Percentiles rank a stretch among this genome's conserved stretches.
Conservation (phyloP, 2,329 filamentous ascomycete genomes). For the Hyphodiscus sp. region DNA sequence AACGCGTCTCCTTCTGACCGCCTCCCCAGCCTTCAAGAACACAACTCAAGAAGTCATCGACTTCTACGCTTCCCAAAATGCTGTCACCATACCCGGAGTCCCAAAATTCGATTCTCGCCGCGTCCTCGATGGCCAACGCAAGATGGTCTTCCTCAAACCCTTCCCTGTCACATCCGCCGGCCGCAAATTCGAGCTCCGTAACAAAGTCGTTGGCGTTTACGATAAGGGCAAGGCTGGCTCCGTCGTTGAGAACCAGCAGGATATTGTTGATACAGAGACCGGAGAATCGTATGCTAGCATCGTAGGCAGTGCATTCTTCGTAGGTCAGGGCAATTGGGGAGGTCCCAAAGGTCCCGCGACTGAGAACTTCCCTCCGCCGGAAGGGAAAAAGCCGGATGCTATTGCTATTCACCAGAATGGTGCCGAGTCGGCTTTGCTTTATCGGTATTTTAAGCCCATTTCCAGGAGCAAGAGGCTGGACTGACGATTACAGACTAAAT, state of each 20-base stretch:
- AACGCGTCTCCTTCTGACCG: conserved; percentile 3
- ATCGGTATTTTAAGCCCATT: conserved; percentile 41
- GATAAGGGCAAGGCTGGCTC: conserved; percentile 67
- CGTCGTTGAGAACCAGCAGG: conserved; percentile 60
- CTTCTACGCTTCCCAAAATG: conserved; percentile 55
- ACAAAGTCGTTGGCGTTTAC: conserved; percentile 62
- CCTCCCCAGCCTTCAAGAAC: conserved; percentile 53
- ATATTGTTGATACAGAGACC: conserved; percentile 53
- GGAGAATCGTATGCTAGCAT: conserved; percentile 56
- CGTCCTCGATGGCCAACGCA: conserved; percentile 62
- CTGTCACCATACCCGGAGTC: conserved; percentile 54
- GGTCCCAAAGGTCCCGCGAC: conserved; percentile 84
- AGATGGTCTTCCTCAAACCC: conserved; percentile 56
- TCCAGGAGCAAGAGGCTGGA: not conserved
- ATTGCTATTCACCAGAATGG: conserved; percentile 65
- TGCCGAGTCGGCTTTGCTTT: conserved; percentile 66
- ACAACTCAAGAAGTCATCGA: conserved; percentile 61
- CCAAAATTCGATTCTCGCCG: conserved; percentile 58
- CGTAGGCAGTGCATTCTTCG: conserved; percentile 57
- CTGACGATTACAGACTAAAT: conserved; percentile 62
- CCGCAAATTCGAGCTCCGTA: conserved; percentile 55
- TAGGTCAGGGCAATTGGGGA: conserved; percentile 71
- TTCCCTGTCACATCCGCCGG: conserved; percentile 56
- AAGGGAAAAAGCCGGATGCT: conserved; percentile 63
- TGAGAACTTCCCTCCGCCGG: conserved; percentile 69